Evolutionary conservation across 75 land plant genomes (phyloP), one percentile per base, ranked within the genome.

Genomic region (Ceratopteris richardii): DNA sequence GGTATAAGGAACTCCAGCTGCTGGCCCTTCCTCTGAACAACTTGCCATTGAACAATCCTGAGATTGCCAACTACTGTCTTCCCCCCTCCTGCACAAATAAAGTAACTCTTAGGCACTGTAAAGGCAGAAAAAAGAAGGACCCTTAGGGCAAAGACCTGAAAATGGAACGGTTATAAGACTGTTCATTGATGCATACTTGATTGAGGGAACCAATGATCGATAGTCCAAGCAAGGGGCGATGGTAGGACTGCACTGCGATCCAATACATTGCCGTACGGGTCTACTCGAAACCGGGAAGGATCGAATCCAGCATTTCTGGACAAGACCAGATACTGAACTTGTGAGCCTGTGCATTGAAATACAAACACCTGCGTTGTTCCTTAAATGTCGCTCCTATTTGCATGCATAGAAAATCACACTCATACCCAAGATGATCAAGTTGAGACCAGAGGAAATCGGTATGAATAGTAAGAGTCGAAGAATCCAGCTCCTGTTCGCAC

Each of bases 231-330:
- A n/a, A 90, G 88, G 16, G 99, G 99, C 16, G 99, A 94, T 54
- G 88, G 78, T 11, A 82, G 61, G 67, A 90, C 96, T 1, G 96
- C 99, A 67, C 84, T 77, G 52, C 80, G 80, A 57, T 86, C 82
- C 0, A 94, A 72, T 54, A 94, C 99, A 67, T 94, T 94, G 23
- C 99, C 99, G 78, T 83, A 94, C 5, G 77, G 72, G 55, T 94
- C 99, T 14, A 94, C 82, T 27, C 99, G 82, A 72, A 94, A 81
- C n/a, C 74, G 59, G 7, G 77, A 79, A 52, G 99, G 99, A 69
- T 94, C 96, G 74, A 94, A 94, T 27, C 99, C 99, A 64, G 99
- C 99, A 80, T 86, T 94, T 61, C 96, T 94, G 78, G 51, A 73
- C 2, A 18, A 21, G 22, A 4, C 50, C 50, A 46, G 3, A 4